Base-by-base conservation (phyloP, 164 flowering plant species). In the Platanus orientalis region DNA sequence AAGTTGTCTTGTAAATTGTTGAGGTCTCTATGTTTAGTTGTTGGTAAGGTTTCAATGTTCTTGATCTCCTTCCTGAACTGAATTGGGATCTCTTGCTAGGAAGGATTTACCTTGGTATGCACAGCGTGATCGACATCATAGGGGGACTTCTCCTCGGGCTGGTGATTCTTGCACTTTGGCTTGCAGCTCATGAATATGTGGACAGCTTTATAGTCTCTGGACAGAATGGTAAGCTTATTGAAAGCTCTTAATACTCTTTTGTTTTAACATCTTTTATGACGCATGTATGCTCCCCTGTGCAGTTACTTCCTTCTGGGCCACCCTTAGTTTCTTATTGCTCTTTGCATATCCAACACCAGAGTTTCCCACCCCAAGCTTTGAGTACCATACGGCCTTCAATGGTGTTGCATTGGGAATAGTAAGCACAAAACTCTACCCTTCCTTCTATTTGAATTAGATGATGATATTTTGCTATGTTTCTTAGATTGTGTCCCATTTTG, bases 311-410 rank as follows among this genome's bases (percentile, higher is more conserved):
- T 92, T 84, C 73, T 95, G 97, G 98, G 77, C 81, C 25, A 69
- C 72, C 62, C 84, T 95, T 34, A 84, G 97, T 81, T 73, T 92
- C 67, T 66, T 95, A 67, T 71, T 88, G 76, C 87, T 90, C 62
- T 95, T 95, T 76, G 99, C 99, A 23, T 95, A 95, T 75, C 99
- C 99, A 25, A 92, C 94, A 51, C 99, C 98, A 2, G 92, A 95
- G 76, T n/a, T 73, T 68, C 96, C 97, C 54, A 95, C 97, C 54
- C 99, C 99, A 62, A 95, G 99, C 75, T 95, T 81, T 80, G 99
- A 92, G 85, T 95, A 30, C 69, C 97, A 92, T 70, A 80, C 99
- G 29, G 97, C 96, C 67, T 95, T 95, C 74, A 76, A 71, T 65
- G 99, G 99, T 63, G 99, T 95, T 69, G 89, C 98, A 28, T 68